Percentiles rank a stretch among this genome's conserved stretches.
Evolutionary conservation across 148 eudicot species (phyloP).

Genomic region (Beta vulgaris): DNA sequence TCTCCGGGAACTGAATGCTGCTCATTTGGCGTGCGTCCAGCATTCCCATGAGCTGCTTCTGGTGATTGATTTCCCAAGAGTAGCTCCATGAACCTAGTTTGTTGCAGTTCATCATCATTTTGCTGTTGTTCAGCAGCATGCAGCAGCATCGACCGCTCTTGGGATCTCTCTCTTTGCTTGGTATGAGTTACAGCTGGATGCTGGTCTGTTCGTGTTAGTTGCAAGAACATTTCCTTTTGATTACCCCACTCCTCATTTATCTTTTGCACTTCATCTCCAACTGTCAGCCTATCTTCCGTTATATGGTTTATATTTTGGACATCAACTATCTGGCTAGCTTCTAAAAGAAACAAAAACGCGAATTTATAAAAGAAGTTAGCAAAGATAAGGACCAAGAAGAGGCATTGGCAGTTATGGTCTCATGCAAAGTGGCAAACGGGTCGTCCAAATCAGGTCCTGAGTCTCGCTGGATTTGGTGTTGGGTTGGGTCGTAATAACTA

Average conservation of each 20-base stretch:
- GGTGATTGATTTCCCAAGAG: slow-evolving; percentile 24
- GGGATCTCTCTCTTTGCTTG: slow-evolving; percentile 3
- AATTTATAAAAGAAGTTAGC: neutral
- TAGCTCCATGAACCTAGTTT: slow-evolving; percentile 22
- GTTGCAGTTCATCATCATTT: slow-evolving; percentile 9
- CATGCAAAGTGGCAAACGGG: no score
- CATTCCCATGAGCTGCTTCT: neutral
- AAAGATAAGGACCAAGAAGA: neutral
- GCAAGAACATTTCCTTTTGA: slow-evolving; percentile 52
- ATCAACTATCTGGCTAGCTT: slow-evolving; percentile 54
- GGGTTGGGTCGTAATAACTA: no score
- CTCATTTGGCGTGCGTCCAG: neutral
- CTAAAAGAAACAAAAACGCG: slow-evolving; percentile 18
- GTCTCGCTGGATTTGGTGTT: no score
- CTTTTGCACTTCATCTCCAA: slow-evolving; percentile 52
- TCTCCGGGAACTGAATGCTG: neutral
- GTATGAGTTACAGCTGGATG: slow-evolving; percentile 9
- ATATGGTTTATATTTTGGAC: slow-evolving; percentile 64
- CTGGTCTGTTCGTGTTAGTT: slow-evolving; percentile 37
- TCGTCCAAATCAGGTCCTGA: no score
- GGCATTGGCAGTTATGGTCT: no score
- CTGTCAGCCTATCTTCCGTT: slow-evolving; percentile 42
- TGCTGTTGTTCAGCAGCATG: slow-evolving; percentile 5
- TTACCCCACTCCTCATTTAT: slow-evolving; percentile 54
- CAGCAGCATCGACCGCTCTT: slow-evolving; percentile 5